Evolutionary conservation across 2,329 filamentous ascomycete genomes (phyloP), one percentile per base, ranked within the genome.

Genomic region (Hypoxylon sp.): DNA sequence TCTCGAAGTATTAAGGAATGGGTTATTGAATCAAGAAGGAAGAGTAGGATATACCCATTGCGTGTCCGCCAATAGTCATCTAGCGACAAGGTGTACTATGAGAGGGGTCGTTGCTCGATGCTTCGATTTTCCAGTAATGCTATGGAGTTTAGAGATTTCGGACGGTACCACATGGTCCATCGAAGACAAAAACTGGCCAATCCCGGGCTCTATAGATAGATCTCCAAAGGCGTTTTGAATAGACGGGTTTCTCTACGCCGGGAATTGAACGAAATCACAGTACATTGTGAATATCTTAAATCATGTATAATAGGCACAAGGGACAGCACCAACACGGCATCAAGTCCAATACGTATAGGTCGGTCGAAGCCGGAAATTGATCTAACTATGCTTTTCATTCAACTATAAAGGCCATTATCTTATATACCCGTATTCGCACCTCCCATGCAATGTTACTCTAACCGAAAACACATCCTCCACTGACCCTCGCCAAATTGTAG

Each of bases 321-420:
- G 3, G 17, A 11, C 17, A n/a, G 8, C 17, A 22, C 19, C 22
- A n/a, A 2, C 9, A 22, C 1, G 8, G 9, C 39, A 8, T 44
- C 9, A 22, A 11, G 39, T 44, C 39, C 14, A 31, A 31, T 8
- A 31, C 29, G 1, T 17, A n/a, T n/a, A n/a, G n/a, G n/a, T 19
- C 2, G 31, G 9, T 31, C 13, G 35, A 51, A 9, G 47, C 31
- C 17, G 37, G 47, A 19, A 60, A 55, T 19, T 52, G 22, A 29
- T 50, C 46, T 13, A 56, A 61, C 17, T 56, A 17, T 67, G n/a
- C 29, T 55, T 63, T n/a, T 65, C 48, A 54, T 66, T 62, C 29
- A 19, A 48, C 55, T 67, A 67, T 62, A 33, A 57, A 63, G 51
- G 48, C 54, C 57, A 67, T 67, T 63, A 63, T 50, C 44, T 62